These are phyloP conservation scores for Tetratostichococcus sp. DNA, from an alignment of 139 green algal species.

Conservation along the genomic window DNA sequence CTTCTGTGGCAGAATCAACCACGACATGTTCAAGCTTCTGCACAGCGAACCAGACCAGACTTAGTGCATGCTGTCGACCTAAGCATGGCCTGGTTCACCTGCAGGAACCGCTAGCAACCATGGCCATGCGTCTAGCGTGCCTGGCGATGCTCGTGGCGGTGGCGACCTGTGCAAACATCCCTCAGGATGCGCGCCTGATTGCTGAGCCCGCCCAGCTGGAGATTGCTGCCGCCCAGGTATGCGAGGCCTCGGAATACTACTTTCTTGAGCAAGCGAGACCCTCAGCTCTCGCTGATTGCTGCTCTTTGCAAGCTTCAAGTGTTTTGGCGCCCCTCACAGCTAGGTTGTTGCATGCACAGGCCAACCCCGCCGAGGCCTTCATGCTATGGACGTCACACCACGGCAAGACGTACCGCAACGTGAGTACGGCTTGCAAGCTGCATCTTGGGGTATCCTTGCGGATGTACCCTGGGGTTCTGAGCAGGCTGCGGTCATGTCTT, in stretches of 20 bases:
- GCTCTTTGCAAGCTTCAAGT: not conserved
- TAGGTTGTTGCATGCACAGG: slow-evolving; percentile 13
- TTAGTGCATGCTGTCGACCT: too few relatives aligned
- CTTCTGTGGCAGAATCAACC: too few relatives aligned
- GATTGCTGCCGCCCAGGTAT: not conserved
- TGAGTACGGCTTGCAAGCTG: not conserved
- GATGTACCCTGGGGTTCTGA: not conserved
- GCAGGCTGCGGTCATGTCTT: not conserved
- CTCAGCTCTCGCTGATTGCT: too few relatives aligned
- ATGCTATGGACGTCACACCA: slow-evolving; percentile 11
- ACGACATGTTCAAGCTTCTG: too few relatives aligned
- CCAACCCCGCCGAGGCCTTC: slow-evolving; percentile 24
- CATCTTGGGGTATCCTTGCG: not conserved
- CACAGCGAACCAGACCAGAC: too few relatives aligned
- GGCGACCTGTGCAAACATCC: not conserved
- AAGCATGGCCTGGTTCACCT: too few relatives aligned
- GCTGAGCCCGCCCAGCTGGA: not conserved
- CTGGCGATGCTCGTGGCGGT: not conserved
- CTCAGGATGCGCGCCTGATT: not conserved
- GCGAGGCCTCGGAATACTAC: too few relatives aligned
- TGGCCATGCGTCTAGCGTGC: not conserved
- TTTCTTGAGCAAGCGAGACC: not conserved
- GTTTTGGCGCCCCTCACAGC: not conserved
- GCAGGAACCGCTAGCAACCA: too few relatives aligned
- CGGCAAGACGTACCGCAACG: slow-evolving; percentile 14